Evolutionary conservation across 257 asterid genomes (phyloP), one percentile per base, ranked within the genome.

Genomic region (Fraxinus excelsior): DNA sequence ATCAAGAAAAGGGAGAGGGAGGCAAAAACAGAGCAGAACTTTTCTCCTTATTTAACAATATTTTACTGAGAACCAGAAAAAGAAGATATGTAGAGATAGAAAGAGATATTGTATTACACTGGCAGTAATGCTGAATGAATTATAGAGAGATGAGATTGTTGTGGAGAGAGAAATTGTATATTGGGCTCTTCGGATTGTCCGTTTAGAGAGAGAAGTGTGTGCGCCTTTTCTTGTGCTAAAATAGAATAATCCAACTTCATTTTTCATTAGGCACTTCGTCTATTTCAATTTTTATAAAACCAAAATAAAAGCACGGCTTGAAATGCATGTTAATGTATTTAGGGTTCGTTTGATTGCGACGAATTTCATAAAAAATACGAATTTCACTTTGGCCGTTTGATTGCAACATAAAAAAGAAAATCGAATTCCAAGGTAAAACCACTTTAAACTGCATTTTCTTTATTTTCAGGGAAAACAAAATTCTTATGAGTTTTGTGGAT

Each of bases 121-220:
- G 67, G 67, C 67, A 62, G 68, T 2, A 62, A 21, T 58, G 23
- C 67, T 7, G 29, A 58, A n/a, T 58, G 31, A 29, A 37, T 37
- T 62, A 26, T 26, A 62, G 53, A 44, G 42, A 40, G 49, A 77
- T 0, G 44, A 23, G 18, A 7, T 35, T 32, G 32, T 23, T 25
- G 5, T 21, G 1, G 80, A 51, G 62, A 69, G 74, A 68, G 42
- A 37, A 1, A 37, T 1, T 8, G 13, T 10, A 38, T 38, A 34
- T 46, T 70, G 64, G 76, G 23, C 58, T 53, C 71, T 70, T 70
- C 76, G 71, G 76, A 77, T 28, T 64, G 71, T 77, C 71, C 76
- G 80, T 77, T 77, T 58, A 60, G 67, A 60, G 67, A 60, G 67
- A 60, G 67, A 60, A 7, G 25, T 1, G 31, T 23, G 18, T 2